A percentile compares a stretch with the other conserved stretches of the same genome.
Conservation (phyloP, 2,329 filamentous ascomycete genomes). For the Ophiostoma sp. region DNA sequence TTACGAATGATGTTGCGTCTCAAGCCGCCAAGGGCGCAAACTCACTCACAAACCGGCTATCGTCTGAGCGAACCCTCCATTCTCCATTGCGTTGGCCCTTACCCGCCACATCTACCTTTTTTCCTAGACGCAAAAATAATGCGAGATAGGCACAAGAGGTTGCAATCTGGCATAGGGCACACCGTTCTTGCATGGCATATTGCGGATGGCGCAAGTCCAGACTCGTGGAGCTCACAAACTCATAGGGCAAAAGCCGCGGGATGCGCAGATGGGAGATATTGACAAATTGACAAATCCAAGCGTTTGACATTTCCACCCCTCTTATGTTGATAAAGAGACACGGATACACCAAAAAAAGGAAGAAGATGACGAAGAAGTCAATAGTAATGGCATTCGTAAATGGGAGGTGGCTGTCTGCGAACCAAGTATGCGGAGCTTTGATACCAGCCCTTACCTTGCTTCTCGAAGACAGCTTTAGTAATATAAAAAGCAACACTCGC, state of each 20-base stretch:
- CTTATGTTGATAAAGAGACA: too few species aligned
- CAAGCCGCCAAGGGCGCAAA: background rate
- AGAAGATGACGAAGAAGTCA: background rate
- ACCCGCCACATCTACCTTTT: background rate
- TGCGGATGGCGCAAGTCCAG: background rate
- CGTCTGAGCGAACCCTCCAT: background rate
- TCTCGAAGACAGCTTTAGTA: background rate
- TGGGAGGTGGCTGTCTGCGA: background rate
- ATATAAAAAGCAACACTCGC: background rate
- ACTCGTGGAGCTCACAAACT: background rate
- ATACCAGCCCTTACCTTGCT: background rate
- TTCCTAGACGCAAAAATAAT: background rate
- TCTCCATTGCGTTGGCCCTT: background rate
- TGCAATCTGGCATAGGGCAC: background rate
- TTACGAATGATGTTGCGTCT: background rate
- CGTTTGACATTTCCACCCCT: too few species aligned
- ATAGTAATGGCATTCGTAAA: background rate
- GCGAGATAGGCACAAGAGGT: background rate
- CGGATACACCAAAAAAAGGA: background rate
- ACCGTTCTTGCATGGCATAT: background rate
- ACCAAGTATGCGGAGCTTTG: background rate
- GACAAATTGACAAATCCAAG: background rate
- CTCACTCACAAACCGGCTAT: background rate
- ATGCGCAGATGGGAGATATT: background rate
- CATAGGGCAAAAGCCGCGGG: background rate